Conservation (phyloP, 768 basidiomycete genomes). For the Russula griseocarnosa region DNA sequence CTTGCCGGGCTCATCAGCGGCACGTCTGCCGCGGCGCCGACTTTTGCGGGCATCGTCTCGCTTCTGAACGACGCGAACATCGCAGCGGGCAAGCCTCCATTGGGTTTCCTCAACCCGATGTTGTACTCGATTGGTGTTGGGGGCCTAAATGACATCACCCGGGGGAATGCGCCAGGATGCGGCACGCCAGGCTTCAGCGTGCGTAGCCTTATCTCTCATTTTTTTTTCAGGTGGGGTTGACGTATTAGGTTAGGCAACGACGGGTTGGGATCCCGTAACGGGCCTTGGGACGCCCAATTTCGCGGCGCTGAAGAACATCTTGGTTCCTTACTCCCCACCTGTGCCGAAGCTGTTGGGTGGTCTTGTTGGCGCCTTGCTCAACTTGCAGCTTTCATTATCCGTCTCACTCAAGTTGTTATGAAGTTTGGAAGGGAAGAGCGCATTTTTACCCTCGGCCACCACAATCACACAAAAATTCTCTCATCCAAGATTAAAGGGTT, state of each 20-base stretch:
- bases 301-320: slow-evolving; percentile 32
- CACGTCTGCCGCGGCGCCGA: slow-evolving; percentile 62
- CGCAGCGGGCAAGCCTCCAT: slow-evolving; percentile 32
- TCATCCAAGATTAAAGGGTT: neutral
- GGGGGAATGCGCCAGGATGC: slow-evolving; percentile 39
- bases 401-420: slow-evolving; percentile 7
- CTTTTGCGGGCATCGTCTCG: slow-evolving; percentile 60
- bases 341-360: neutral
- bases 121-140: slow-evolving; percentile 31
- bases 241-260: slow-evolving; percentile 29
- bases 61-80: slow-evolving; percentile 45
- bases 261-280: slow-evolving; percentile 39
- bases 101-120: slow-evolving; percentile 42
- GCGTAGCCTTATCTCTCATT: neutral
- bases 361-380: neutral
- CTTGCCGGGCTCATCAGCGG: slow-evolving; percentile 37
- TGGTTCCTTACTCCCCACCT: slow-evolving; percentile 15
- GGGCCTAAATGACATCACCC: slow-evolving; percentile 39
- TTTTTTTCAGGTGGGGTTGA: neutral
- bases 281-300: slow-evolving; percentile 38
- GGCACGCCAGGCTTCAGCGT: slow-evolving; percentile 38
- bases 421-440: neutral
- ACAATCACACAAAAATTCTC: neutral
- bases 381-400: neutral
- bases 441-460: neutral